A percentile compares a stretch with the other conserved stretches of the same genome.
Evolutionary conservation across 306 rosid species (phyloP).

Genomic region (Inga laurina): DNA sequence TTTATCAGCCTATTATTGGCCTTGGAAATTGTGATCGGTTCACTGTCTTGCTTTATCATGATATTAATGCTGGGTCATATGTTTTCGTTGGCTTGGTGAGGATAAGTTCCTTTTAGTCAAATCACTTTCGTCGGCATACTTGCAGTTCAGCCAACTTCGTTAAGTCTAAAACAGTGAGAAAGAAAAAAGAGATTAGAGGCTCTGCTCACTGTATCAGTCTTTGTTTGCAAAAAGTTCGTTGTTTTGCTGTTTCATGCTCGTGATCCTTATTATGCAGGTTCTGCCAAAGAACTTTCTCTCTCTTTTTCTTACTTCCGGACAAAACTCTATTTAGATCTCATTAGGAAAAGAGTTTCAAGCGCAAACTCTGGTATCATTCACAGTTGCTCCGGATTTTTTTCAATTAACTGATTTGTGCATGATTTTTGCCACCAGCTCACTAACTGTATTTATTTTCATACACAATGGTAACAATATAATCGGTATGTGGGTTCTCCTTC

Average conservation of each 20-base stretch:
- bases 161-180: constrained; percentile 22
- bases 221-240: constrained; percentile 21
- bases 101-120: constrained; percentile 16
- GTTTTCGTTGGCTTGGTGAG: constrained; percentile 7
- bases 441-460: constrained; percentile 27
- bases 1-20: constrained; percentile 33
- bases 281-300: constrained; percentile 14
- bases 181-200: neutral
- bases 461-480: constrained; percentile 30
- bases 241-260: constrained; percentile 1
- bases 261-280: constrained; percentile 13
- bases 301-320: neutral
- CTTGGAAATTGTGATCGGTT: constrained; percentile 9
- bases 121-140: neutral
- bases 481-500: constrained; percentile 28
- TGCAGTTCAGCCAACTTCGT: constrained; percentile 6
- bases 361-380: constrained; percentile 25
- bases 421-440: constrained; percentile 19
- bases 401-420: constrained; percentile 2
- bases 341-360: constrained; percentile 18
- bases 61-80: neutral
- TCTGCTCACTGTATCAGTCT: constrained; percentile 24
- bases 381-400: constrained; percentile 18
- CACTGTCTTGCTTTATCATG: constrained; percentile 5
- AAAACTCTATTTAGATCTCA: neutral